These are phyloP conservation scores for Plantago coronopus DNA, from an alignment of 305 asterid species.

Conservation along the genomic window DNA sequence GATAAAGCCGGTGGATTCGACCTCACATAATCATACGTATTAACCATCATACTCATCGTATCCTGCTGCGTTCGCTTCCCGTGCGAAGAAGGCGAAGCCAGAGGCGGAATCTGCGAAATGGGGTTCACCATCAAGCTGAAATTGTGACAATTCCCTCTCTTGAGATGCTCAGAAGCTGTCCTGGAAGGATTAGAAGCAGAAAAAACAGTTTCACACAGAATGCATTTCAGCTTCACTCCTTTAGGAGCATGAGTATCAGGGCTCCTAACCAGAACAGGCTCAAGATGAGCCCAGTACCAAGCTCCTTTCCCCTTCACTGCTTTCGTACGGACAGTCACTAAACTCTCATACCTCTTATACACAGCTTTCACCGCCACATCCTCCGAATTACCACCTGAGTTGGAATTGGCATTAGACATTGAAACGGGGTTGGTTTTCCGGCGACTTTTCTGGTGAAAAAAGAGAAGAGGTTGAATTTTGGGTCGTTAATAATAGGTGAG, in stretches of 20 bases:
- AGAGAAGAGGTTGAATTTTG: background rate
- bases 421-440: conserved; percentile 2
- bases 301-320: conserved; percentile 90
- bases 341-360: conserved; percentile 63
- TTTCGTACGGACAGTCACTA: conserved; percentile 63
- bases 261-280: conserved; percentile 58
- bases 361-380: conserved; percentile 59
- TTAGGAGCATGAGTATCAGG: conserved; percentile 59
- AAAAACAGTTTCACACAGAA: conserved; percentile 61
- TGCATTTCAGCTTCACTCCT: conserved; percentile 76
- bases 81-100: conserved; percentile 73
- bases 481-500: conserved; percentile 20
- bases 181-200: conserved; percentile 89
- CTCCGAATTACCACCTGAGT: conserved; percentile 40
- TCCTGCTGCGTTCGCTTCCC: conserved; percentile 52
- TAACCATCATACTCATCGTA: conserved; percentile 37
- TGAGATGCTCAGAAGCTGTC: conserved; percentile 84
- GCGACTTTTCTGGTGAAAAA: conserved; percentile 1
- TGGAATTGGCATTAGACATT: conserved; percentile 44
- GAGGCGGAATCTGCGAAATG: conserved; percentile 56
- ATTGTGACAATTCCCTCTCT: conserved; percentile 76
- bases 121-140: conserved; percentile 54
- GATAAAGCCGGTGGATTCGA: conserved; percentile 52
- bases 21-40: conserved; percentile 32
- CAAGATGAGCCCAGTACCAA: conserved; percentile 91